Percentiles rank a stretch among this genome's conserved stretches.
Evolutionary conservation across 2,329 filamentous ascomycete genomes (phyloP).

Genomic region (Neospermospora avenae): DNA sequence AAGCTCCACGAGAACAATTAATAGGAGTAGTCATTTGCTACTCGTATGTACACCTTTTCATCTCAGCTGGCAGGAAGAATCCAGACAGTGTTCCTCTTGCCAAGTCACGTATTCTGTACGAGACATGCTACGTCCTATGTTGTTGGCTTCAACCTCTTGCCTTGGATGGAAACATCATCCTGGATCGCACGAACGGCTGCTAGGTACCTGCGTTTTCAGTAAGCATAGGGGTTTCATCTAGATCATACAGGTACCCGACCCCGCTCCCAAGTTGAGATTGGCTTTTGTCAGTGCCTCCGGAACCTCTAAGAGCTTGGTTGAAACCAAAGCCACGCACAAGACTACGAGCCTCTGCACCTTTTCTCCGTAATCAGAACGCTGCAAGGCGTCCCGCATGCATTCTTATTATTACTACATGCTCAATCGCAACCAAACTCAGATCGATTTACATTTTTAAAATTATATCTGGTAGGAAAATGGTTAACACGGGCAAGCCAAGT

Average conservation of each 20-base stretch:
- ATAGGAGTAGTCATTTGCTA: background rate
- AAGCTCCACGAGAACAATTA: no score
- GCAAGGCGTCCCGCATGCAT: background rate
- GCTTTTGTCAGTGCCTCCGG: background rate
- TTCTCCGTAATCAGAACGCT: background rate
- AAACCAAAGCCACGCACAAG: background rate
- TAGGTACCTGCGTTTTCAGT: background rate
- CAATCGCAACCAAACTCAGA: conserved; percentile 9
- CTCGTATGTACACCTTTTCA: background rate
- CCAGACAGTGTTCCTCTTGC: background rate
- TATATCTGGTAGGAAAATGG: conserved; percentile 43
- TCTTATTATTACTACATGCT: background rate
- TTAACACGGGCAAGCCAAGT: conserved; percentile 61
- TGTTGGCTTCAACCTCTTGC: background rate
- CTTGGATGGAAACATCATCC: background rate
- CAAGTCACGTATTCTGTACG: no score
- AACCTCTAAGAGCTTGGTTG: background rate
- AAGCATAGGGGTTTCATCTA: background rate
- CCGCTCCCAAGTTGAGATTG: background rate
- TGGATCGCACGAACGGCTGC: background rate
- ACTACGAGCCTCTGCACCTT: background rate
- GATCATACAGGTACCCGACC: background rate
- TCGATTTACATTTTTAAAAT: background rate
- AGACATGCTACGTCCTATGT: no score
- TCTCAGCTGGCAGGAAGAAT: background rate